Conservation (phyloP, 2,329 filamentous ascomycete species). For the Diplodia intermedia region DNA sequence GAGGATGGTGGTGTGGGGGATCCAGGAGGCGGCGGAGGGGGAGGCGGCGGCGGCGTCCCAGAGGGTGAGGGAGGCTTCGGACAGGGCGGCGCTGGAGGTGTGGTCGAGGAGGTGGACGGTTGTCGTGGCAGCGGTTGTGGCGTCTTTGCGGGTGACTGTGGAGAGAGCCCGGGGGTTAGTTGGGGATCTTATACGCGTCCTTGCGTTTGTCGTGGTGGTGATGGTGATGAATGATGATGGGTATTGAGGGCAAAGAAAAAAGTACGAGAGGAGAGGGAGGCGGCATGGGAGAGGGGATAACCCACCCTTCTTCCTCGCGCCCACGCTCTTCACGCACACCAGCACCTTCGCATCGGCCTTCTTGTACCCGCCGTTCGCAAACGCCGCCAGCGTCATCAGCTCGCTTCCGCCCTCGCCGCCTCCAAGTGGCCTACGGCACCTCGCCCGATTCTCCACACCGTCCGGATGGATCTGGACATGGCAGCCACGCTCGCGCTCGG, state of each 20-base stretch:
- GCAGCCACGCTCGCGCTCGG: slow-evolving; percentile 61
- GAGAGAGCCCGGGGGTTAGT: not conserved
- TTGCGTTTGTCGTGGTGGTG: no score
- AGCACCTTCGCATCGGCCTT: slow-evolving; percentile 59
- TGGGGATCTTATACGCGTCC: no score
- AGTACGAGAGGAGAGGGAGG: not conserved
- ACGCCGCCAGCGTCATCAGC: slow-evolving; percentile 65
- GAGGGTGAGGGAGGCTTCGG: slow-evolving; percentile 58
- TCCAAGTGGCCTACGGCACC: slow-evolving; percentile 41
- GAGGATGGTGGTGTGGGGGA: slow-evolving; percentile 58
- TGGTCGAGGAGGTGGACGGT: slow-evolving; percentile 65
- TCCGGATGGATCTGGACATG: slow-evolving; percentile 58
- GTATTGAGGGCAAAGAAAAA: no score
- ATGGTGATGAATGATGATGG: no score
- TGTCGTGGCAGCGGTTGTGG: slow-evolving; percentile 54
- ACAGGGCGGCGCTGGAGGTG: slow-evolving; percentile 52
- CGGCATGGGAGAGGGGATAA: not conserved
- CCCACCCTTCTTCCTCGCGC: slow-evolving; percentile 58
- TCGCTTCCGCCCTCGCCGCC: slow-evolving; percentile 5
- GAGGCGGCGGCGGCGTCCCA: slow-evolving; percentile 61
- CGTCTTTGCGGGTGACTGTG: slow-evolving; percentile 57
- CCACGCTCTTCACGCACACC: slow-evolving; percentile 65
- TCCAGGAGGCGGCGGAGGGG: slow-evolving; percentile 54
- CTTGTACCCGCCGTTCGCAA: slow-evolving; percentile 63
- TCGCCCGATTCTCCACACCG: slow-evolving; percentile 56